Base-by-base conservation (phyloP, 371 early-diverging fungal species). In the Rhizopus sp. region DNA sequence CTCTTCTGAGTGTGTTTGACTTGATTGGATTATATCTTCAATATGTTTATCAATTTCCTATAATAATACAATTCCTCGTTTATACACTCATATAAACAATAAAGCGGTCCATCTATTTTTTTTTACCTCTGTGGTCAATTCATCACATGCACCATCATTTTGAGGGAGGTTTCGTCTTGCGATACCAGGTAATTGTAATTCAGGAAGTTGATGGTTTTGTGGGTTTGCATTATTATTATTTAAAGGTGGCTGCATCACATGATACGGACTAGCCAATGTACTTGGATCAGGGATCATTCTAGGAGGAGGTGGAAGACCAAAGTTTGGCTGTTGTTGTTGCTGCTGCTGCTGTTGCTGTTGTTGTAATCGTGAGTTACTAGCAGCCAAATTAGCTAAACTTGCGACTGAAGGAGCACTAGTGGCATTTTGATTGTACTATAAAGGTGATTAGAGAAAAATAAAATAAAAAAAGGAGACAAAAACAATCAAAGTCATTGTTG, bases 21-120 rank as follows among this genome's bases (percentile, higher is more conserved):
- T 37, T 52, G 56, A 56, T 55, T 57, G 34, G 50, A n/a, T 63
- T 16, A 61, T 51, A 17, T 64, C 57, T 30, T 59, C 70, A 52
- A 79, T 68, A n/a, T 61, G 70, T 34, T 67, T 64, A 64, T 79
- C 80, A 57, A 79, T 75, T 68, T 79, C 57, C 78, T 74, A 58
- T 23, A 45, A 3, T 15, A 7, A 23, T 4, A 29, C n/a, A 39
- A 37, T 4, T 55, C 23, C 23, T 23, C 23, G 23, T 23, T 23
- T 23, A 23, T 23, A 23, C 2, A 15, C 13, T 37, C 29, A 23
- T 34, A 47, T n/a, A 45, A n/a, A 45, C 3, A 35, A 10, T 10
- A 16, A 50, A 37, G 38, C 9, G n/a, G 15, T 3, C 15, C 2
- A 41, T 7, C 0, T 5, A 17, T 32, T 16, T 35, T 10, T 5